Evolutionary conservation across 768 basidiomycete genomes (phyloP).

Genomic region (Mycena rebaudengoi): DNA sequence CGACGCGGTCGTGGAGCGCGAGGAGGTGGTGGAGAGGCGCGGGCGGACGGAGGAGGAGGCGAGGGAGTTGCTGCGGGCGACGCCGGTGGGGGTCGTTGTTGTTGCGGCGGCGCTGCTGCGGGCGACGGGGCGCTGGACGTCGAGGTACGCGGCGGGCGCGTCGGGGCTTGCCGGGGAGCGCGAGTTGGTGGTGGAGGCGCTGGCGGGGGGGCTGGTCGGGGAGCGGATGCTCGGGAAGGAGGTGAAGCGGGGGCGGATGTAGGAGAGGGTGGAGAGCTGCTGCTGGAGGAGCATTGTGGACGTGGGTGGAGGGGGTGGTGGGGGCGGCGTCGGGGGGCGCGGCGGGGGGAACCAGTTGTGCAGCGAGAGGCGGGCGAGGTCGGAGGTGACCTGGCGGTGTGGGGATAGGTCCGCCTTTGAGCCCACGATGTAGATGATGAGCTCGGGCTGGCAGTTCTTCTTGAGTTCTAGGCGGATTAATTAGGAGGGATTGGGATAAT

Average conservation of each 20-base stretch:
- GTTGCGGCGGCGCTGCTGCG: too few species aligned
- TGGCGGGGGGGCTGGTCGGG: conserved; percentile 63
- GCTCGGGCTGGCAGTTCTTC: conserved; percentile 88
- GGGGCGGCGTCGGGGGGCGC: conserved; percentile 69
- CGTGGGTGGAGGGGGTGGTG: conserved; percentile 71
- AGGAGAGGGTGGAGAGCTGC: conserved; percentile 70
- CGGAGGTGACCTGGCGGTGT: conserved; percentile 80
- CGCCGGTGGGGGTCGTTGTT: too few species aligned
- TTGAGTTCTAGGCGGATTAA: conserved; percentile 73
- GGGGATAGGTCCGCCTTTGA: conserved; percentile 85
- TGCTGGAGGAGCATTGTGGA: too few species aligned
- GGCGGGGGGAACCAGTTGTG: conserved; percentile 92
- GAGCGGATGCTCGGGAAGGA: conserved; percentile 75
- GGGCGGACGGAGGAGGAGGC: conserved; percentile 49
- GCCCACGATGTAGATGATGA: conserved; percentile 95
- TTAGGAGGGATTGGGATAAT: conserved; percentile 19
- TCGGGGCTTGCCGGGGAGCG: conserved; percentile 63
- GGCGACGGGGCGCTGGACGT: too few species aligned
- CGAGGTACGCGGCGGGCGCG: conserved; percentile 69
- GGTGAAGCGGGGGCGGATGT: conserved; percentile 81
- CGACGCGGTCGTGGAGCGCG: conserved; percentile 52
- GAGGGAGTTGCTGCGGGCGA: too few species aligned
- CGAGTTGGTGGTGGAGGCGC: conserved; percentile 50
- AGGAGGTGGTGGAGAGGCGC: conserved; percentile 51
- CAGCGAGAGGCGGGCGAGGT: conserved; percentile 83